Evolutionary conservation across 2,329 filamentous ascomycete genomes (phyloP).

Genomic region (Laburnicola sp.): DNA sequence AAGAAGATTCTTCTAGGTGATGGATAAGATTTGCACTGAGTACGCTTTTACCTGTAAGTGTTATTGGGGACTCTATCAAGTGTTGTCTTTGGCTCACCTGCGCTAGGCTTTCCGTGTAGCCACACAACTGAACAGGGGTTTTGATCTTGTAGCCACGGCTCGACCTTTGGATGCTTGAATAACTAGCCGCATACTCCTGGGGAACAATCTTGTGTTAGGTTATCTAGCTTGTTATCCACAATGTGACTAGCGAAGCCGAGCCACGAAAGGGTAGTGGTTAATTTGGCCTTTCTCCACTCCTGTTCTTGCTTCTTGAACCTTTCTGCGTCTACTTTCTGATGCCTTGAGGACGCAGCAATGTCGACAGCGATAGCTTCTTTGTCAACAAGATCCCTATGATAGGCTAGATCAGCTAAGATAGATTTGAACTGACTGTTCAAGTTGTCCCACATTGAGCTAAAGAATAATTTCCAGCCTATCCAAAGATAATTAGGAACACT

Average conservation of each 20-base stretch:
- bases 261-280: slow-evolving; percentile 5
- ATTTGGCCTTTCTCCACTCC: slow-evolving; percentile 5
- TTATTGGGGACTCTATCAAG: background rate
- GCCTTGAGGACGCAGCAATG: slow-evolving; percentile 16
- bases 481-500: background rate
- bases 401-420: slow-evolving; percentile 24
- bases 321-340: slow-evolving; percentile 14
- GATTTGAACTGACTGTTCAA: slow-evolving; percentile 25
- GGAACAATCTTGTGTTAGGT: slow-evolving; percentile 6
- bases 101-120: slow-evolving; percentile 20
- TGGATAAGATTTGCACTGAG: slow-evolving; percentile 15
- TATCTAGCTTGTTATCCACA: slow-evolving; percentile 13
- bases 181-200: slow-evolving; percentile 18
- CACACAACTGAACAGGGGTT: slow-evolving; percentile 9
- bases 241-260: background rate
- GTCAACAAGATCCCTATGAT: slow-evolving; percentile 29
- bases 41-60: slow-evolving; percentile 14
- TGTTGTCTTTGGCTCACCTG: slow-evolving; percentile 10
- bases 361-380: slow-evolving; percentile 27
- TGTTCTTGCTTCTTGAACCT: slow-evolving; percentile 20
- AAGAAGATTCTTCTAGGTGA: slow-evolving; percentile 4
- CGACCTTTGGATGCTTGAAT: slow-evolving; percentile 8
- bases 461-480: slow-evolving; percentile 30
- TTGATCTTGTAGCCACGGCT: slow-evolving; percentile 12
- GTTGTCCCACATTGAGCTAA: slow-evolving; percentile 26